Percentiles rank a stretch among this genome's conserved stretches.
Evolutionary conservation across 176 grass and related monocot species (phyloP).

Genomic region (Bonia amplexicaulis): DNA sequence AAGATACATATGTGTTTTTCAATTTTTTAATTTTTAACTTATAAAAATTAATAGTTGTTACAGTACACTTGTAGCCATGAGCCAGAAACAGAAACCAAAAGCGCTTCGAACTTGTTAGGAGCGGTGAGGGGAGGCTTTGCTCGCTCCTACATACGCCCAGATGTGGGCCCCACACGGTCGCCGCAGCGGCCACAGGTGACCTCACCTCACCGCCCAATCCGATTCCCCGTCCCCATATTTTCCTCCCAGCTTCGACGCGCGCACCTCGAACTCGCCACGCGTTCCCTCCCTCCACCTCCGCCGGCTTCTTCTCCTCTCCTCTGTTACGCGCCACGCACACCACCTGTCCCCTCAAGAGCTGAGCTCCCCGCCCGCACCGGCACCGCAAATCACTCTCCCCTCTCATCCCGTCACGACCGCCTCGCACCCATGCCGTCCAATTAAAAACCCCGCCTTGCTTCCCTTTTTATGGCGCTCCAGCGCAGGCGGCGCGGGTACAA

Average conservation of each 20-base stretch:
- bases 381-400: conserved; percentile 4
- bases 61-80: too few species aligned
- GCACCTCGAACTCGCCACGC: not conserved
- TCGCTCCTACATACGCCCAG: not conserved
- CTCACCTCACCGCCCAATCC: not conserved
- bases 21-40: too few species aligned
- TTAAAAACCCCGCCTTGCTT: conserved; percentile 1
- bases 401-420: not conserved
- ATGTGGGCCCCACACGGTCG: not conserved
- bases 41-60: rapidly evolving
- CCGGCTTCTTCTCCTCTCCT: too few species aligned
- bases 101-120: too few species aligned
- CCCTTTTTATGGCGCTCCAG: conserved; percentile 52
- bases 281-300: not conserved
- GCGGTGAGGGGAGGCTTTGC: too few species aligned
- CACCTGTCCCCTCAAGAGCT: not conserved
- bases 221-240: not conserved
- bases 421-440: not conserved
- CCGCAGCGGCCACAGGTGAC: not conserved
- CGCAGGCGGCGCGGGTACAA: conserved; percentile 33
- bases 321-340: not conserved
- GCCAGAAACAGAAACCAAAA: too few species aligned
- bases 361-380: not conserved
- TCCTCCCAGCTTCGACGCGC: not conserved
- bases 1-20: too few species aligned